A percentile compares a stretch with the other conserved stretches of the same genome.
Evolutionary conservation across 73 alveolate genomes (phyloP).

Genomic region (Uronychia setigera): DNA sequence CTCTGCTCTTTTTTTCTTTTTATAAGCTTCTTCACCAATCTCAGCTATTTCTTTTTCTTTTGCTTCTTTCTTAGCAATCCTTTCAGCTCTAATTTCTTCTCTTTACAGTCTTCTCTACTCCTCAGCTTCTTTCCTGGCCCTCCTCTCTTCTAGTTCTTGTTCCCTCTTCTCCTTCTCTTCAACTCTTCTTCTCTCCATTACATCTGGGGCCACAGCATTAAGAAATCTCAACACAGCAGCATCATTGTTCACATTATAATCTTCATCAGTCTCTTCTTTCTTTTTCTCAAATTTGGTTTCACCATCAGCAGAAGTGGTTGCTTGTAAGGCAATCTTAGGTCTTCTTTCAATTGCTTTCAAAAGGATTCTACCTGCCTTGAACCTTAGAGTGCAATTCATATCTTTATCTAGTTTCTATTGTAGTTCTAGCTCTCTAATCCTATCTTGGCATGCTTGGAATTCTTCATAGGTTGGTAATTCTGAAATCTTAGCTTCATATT

Average conservation of each 20-base stretch:
- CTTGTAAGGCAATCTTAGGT: not conserved
- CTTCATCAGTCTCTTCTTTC: not conserved
- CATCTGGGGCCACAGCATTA: constrained; percentile 6
- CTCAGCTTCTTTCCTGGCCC: not conserved
- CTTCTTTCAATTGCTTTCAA: constrained; percentile 17
- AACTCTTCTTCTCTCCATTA: not conserved
- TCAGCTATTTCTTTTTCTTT: not conserved
- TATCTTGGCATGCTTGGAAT: not conserved
- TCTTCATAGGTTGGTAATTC: constrained; percentile 3
- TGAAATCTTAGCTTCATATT: constrained; percentile 4
- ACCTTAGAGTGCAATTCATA: constrained; percentile 9
- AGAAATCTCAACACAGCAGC: constrained; percentile 18
- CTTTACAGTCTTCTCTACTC: not conserved
- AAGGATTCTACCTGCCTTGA: constrained; percentile 10
- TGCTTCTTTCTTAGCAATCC: not conserved
- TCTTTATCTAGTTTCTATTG: constrained; percentile 10
- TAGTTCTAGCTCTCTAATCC: constrained; percentile 11
- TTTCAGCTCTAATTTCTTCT: not conserved
- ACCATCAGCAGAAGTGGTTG: not conserved
- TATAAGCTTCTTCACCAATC: not conserved
- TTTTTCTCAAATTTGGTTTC: not conserved
- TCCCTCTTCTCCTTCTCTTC: not conserved
- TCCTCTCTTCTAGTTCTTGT: not conserved
- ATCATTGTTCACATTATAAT: constrained; percentile 13
- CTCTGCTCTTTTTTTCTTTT: not conserved